Base-by-base conservation (phyloP, 805 yeast genomes). In the Candida boidinii region DNA sequence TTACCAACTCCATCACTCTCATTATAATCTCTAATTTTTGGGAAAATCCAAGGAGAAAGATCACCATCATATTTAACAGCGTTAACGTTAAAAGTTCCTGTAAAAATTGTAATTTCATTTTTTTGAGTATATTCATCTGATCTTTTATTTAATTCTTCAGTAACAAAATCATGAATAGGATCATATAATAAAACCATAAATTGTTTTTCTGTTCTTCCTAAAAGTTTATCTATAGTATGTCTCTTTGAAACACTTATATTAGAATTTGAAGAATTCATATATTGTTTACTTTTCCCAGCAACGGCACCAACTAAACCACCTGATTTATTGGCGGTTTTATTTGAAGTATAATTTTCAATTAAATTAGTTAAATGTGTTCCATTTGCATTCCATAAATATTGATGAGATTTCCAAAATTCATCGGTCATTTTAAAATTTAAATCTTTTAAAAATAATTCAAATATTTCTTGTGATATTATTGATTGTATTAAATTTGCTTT, bases 71-170 rank as follows among this genome's bases (percentile, higher is more conserved):
- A 56, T 23, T 56, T 42, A n/a, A 58, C 54, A 0, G 75, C 79
- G 51, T 73, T 73, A 22, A 73, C 75, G 41, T 73, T 73, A 47
- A 68, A 73, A 0, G 79, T 71, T 5, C 70, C 64, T 0, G 74
- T 57, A 52, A 57, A 73, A 5, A 73, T 52, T 5, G 47, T 39
- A 14, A 73, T 53, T 12, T 68, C 67, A 35, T 56, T 59, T 22
- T 46, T 48, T 5, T 61, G 59, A 8, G 62, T 58, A 42, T 56
- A 73, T 39, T 65, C 66, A 21, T 48, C 45, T 4, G 65, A 39
- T 16, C 65, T 48, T 34, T 58, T 60, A 10, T 53, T 54, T 20
- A 73, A 45, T 37, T 68, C 72, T 17, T 50, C 48, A 8, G 56
- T 50, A 13, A 73, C 67, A 46, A 62, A 70, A 37, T 70, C 74